phyloP scores from a whole-genome alignment of 805 yeast genomes.

The Candida sonorensis region DNA sequence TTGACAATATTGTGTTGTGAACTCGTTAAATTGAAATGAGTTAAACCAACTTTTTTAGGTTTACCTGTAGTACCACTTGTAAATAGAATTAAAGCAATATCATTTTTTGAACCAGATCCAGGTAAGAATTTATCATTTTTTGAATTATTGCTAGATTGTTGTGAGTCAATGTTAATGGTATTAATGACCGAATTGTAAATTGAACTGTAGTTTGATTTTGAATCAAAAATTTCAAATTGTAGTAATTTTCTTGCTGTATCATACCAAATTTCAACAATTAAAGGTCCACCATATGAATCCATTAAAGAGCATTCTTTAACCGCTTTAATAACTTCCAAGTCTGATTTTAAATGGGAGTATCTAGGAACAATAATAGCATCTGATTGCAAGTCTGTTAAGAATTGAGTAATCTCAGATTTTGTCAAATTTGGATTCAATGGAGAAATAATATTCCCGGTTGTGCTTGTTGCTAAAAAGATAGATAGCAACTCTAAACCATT shows the following conservation, averaged over 20 bases:
- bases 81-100: constrained; percentile 60
- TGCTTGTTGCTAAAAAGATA: constrained; percentile 50
- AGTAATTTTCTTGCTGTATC: constrained; percentile 33
- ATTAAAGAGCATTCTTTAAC: constrained; percentile 18
- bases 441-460: constrained; percentile 53
- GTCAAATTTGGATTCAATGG: constrained; percentile 63
- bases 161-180: constrained; percentile 9
- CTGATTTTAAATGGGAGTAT: constrained; percentile 32
- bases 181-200: constrained; percentile 15
- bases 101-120: constrained; percentile 24
- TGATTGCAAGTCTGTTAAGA: constrained; percentile 53
- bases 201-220: constrained; percentile 8
- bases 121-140: too few species aligned
- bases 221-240: constrained; percentile 34
- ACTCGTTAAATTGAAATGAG: constrained; percentile 56
- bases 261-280: constrained; percentile 51
- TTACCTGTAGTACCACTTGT: constrained; percentile 75
- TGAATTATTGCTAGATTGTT: too few species aligned
- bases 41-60: constrained; percentile 69
- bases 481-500: constrained; percentile 54
- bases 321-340: constrained; percentile 25
- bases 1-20: constrained; percentile 52
- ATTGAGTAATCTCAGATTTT: constrained; percentile 56
- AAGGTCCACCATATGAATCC: constrained; percentile 47
- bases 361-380: constrained; percentile 51